Conservation (phyloP, 371 early-diverging fungal genomes). For the Mortierella sp. region DNA sequence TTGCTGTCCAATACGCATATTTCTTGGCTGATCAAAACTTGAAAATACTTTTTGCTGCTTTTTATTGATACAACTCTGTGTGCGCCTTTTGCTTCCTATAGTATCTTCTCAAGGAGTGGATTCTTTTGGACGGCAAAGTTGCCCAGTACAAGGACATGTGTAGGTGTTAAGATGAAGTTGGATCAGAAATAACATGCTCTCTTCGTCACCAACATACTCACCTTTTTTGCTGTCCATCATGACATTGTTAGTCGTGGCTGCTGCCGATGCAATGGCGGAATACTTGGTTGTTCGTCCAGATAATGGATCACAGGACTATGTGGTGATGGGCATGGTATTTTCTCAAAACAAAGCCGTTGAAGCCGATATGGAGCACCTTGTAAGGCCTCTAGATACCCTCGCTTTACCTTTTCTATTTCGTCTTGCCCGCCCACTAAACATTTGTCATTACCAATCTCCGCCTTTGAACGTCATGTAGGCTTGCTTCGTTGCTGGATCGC, state of each 20-base stretch:
- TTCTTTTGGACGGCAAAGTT: constrained; percentile 63
- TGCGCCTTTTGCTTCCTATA: constrained; percentile 43
- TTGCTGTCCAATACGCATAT: no score
- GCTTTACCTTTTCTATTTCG: no score
- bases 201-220: neutral
- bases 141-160: constrained; percentile 61
- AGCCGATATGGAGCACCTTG: constrained; percentile 67
- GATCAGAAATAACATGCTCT: constrained; percentile 1
- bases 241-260: constrained; percentile 55
- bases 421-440: neutral
- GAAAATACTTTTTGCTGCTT: no score
- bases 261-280: constrained; percentile 61
- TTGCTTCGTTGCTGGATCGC: constrained; percentile 79
- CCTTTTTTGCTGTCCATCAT: neutral
- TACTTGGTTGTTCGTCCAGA: constrained; percentile 63
- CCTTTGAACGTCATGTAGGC: no score
- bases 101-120: constrained; percentile 81
- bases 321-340: constrained; percentile 58
- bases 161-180: neutral
- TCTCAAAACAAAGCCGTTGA: constrained; percentile 37
- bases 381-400: constrained; percentile 20
- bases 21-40: no score
- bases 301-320: constrained; percentile 54
- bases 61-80: no score
- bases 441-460: no score